Conservation (phyloP, 2,329 filamentous ascomycete genomes). For the Ophiostoma sp. region DNA sequence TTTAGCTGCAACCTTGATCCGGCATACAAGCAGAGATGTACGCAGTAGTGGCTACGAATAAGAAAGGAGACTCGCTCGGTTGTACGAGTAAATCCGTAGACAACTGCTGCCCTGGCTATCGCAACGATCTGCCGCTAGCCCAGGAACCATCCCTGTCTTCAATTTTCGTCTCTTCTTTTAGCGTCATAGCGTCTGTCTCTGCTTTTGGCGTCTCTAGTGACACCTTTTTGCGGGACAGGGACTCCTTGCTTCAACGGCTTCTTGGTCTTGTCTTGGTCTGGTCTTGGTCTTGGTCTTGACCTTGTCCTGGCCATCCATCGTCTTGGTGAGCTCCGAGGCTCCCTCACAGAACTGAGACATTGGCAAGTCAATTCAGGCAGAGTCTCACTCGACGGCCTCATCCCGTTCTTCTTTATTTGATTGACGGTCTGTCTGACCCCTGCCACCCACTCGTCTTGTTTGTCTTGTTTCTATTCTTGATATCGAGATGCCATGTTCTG, state of each 20-base stretch:
- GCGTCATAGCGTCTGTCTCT: neutral
- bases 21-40: neutral
- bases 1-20: neutral
- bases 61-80: neutral
- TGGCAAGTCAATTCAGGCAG: neutral
- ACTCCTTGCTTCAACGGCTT: slow-evolving; percentile 9
- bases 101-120: neutral
- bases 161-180: neutral
- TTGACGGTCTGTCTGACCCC: neutral
- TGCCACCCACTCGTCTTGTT: too few species aligned
- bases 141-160: neutral
- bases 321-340: neutral
- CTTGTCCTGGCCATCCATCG: too few species aligned
- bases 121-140: neutral
- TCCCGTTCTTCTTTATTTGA: neutral
- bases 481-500: neutral
- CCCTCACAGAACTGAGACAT: neutral
- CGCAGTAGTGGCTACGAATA: neutral
- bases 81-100: neutral
- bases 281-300: too few species aligned
- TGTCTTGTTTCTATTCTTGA: neutral
- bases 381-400: too few species aligned
- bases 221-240: neutral
- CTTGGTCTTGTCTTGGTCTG: neutral
- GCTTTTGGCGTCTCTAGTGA: too few species aligned